Conservation (phyloP, 2,329 filamentous ascomycete genomes). For the Xylaria arbuscula region DNA sequence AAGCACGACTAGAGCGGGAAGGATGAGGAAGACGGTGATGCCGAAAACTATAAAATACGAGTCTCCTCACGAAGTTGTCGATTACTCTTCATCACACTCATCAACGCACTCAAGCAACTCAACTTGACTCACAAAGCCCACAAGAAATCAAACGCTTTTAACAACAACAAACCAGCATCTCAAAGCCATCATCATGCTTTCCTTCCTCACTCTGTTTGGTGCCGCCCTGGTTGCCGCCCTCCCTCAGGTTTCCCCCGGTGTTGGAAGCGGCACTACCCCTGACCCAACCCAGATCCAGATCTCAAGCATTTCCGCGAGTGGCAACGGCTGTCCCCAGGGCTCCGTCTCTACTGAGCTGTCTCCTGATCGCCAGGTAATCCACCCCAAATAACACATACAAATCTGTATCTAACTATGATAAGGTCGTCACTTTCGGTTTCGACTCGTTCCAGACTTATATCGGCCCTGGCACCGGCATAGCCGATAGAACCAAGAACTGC, state of each 20-base stretch:
- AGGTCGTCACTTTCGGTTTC: slow-evolving; percentile 61
- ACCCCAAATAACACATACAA: background rate
- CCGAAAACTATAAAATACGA: slow-evolving; percentile 44
- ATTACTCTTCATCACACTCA: slow-evolving; percentile 43
- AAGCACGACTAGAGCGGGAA: slow-evolving; percentile 13
- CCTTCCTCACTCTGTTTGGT: slow-evolving; percentile 49
- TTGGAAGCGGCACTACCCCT: slow-evolving; percentile 50
- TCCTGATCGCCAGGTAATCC: slow-evolving; percentile 54
- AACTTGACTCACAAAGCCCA: slow-evolving; percentile 15
- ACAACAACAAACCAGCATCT: slow-evolving; percentile 14
- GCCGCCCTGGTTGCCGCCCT: slow-evolving; percentile 53
- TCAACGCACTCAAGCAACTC: slow-evolving; percentile 28
- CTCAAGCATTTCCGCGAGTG: slow-evolving; percentile 54
- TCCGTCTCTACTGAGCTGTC: slow-evolving; percentile 57
- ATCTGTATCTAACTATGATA: slow-evolving; percentile 15
- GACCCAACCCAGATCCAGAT: slow-evolving; percentile 57
- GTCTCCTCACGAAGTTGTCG: slow-evolving; percentile 40
- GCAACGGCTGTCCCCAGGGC: slow-evolving; percentile 59
- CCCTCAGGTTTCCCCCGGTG: slow-evolving; percentile 50
- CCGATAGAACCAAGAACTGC: slow-evolving; percentile 60
- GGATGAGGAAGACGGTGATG: slow-evolving; percentile 19
- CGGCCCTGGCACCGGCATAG: slow-evolving; percentile 53
- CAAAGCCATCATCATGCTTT: slow-evolving; percentile 53
- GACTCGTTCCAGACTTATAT: slow-evolving; percentile 61
- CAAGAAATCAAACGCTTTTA: slow-evolving; percentile 24